Evolutionary conservation across 495 filamentous ascomycete species (phyloP), one percentile per base, ranked within the genome.

Genomic region (Hypoxylon cercidicola): DNA sequence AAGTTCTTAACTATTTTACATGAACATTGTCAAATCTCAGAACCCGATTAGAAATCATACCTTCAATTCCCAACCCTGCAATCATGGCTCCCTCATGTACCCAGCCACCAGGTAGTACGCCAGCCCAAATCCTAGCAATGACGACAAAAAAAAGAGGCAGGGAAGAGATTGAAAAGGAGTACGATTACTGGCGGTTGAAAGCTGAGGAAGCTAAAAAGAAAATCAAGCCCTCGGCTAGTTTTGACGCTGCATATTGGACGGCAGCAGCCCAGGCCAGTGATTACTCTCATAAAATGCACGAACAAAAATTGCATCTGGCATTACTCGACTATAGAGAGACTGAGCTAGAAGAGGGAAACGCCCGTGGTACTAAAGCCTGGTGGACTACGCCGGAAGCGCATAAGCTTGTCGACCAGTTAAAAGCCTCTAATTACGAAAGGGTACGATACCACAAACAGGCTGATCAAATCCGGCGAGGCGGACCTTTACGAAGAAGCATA

Each of bases 341-440:
- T 10, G 15, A 2, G 39, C n/a, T n/a, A n/a, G n/a, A 41, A 0
- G 62, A 30, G 1, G 54, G 58, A 16, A 54, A n/a, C n/a, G n/a
- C n/a, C n/a, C n/a, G 21, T 23, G 12, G 11, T 28, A 21, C 45
- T 3, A 20, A 16, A 15, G 35, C 28, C 4, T 65, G 62, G 62
- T 65, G 35, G 62, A 19, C 45, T 18, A 65, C 62, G 3, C 19
- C 16, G 6, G 55, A 65, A 43, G 62, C 62, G 0, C 62, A 54
- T 37, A 23, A 45, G 34, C 35, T 65, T 20, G 49, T 53, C 7
- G 62, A 59, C 21, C 28, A 47, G 19, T 30, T 59, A 12, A 35
- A 47, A 44, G 54, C 62, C 4, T 48, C 62, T 3, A 1, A 37
- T 1, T 60, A 67, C n/a, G 60, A 64, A 50, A 60, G 45, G 40